Percentiles rank a stretch among this genome's conserved stretches.
phyloP scores from a whole-genome alignment of 169 alveolate species.

The Plasmodium gaboni region DNA sequence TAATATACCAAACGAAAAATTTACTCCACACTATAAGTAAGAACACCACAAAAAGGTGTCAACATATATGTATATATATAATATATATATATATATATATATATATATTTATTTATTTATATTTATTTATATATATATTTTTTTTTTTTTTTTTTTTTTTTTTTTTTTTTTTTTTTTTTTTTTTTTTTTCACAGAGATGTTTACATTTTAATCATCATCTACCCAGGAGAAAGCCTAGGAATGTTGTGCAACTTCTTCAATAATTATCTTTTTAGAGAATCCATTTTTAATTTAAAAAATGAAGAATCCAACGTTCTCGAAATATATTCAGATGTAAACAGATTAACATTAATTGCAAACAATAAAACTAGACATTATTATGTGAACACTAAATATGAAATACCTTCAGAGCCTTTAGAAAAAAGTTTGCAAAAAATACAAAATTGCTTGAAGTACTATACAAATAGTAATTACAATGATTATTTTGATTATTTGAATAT shows the following conservation, averaged over 20 bases:
- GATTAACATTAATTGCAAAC: conserved; percentile 34
- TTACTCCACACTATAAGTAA: conserved; percentile 68
- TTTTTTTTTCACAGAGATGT: conserved; percentile 23
- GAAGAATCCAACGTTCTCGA: conserved; percentile 70
- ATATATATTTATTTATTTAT: neutral
- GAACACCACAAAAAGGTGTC: neutral
- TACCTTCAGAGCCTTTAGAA: conserved; percentile 2
- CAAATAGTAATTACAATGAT: conserved; percentile 23
- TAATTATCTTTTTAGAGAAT: conserved; percentile 32
- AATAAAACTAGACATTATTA: conserved; percentile 38
- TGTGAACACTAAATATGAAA: conserved; percentile 7
- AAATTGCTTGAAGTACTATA: conserved; percentile 20
- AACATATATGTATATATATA: neutral
- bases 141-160: neutral
- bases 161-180: conserved; percentile 9
- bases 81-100: neutral
- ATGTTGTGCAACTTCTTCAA: conserved; percentile 11
- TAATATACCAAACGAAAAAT: conserved; percentile 52
- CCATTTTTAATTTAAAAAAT: conserved; percentile 23
- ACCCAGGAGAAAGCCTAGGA: conserved; percentile 36
- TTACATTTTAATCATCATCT: conserved; percentile 34
- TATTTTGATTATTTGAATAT: conserved; percentile 55
- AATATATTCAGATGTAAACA: conserved; percentile 20
- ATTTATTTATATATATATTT: neutral
- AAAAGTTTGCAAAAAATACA: conserved; percentile 20